A percentile compares a stretch with the other conserved stretches of the same genome.
Conservation (phyloP, 805 yeast species). For the Millerozyma miso region DNA sequence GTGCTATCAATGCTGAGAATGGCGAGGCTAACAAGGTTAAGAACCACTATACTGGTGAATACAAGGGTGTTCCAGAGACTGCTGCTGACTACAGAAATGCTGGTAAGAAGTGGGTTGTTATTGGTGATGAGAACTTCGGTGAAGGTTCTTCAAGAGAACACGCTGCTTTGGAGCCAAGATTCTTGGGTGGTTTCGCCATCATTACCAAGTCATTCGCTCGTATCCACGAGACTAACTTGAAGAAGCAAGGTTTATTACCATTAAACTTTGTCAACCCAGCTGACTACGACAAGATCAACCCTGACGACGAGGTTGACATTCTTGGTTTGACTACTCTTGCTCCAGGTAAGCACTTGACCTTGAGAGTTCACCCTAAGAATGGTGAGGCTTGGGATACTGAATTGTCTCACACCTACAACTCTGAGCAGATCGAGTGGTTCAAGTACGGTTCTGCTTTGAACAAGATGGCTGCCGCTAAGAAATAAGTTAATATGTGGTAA, state of each 20-base stretch:
- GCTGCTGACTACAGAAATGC: constrained; percentile 92
- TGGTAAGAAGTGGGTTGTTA: constrained; percentile 93
- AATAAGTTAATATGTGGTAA: constrained; percentile 1
- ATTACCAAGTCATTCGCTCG: constrained; percentile 97
- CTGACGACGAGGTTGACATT: constrained; percentile 85
- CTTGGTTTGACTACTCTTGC: constrained; percentile 79
- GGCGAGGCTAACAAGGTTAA: constrained; percentile 87
- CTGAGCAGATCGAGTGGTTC: constrained; percentile 98
- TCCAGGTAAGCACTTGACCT: constrained; percentile 85
- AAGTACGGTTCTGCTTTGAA: constrained; percentile 98
- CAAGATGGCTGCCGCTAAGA: constrained; percentile 63
- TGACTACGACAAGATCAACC: constrained; percentile 91
- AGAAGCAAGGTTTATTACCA: constrained; percentile 98
- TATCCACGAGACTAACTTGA: constrained; percentile 98
- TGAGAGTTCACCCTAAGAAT: constrained; percentile 68
- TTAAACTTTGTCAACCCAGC: constrained; percentile 85
- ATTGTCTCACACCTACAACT: constrained; percentile 94
- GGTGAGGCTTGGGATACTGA: constrained; percentile 76
- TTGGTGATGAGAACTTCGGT: constrained; percentile 98
- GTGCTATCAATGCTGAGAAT: constrained; percentile 96
- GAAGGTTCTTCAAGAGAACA: constrained; percentile 99
- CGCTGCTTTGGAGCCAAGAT: constrained; percentile 99
- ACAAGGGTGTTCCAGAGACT: constrained; percentile 94
- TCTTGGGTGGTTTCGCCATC: constrained; percentile 96
- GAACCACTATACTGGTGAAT: constrained; percentile 89